A percentile compares a stretch with the other conserved stretches of the same genome.
These are phyloP conservation scores for Drechslerella stenobrocha DNA, from an alignment of 2,329 filamentous ascomycete species.

Conservation along the genomic window DNA sequence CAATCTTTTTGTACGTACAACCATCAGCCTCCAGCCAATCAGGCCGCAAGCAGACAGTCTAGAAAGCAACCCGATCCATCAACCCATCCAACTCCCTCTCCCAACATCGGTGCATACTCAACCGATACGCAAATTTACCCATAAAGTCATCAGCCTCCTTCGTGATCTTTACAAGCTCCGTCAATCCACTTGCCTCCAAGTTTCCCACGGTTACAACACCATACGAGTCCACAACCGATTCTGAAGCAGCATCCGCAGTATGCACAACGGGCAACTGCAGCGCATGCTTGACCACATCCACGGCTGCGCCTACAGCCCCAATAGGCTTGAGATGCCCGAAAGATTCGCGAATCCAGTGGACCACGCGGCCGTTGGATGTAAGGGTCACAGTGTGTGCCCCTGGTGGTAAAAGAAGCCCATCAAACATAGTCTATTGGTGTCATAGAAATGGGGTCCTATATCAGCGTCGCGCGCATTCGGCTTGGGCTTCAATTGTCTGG, in stretches of 20 bases:
- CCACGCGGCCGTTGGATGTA: constrained; percentile 68
- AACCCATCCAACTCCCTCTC: constrained; percentile 73
- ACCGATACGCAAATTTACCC: constrained; percentile 69
- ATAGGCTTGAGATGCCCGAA: constrained; percentile 82
- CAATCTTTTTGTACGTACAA: too few relatives aligned
- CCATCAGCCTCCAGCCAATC: too few relatives aligned
- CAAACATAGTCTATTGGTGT: constrained; percentile 67
- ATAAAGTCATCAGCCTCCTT: constrained; percentile 72
- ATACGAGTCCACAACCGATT: constrained; percentile 67
- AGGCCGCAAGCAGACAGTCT: constrained; percentile 52
- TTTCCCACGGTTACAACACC: constrained; percentile 72
- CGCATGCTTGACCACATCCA: constrained; percentile 64
- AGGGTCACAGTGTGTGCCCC: constrained; percentile 68
- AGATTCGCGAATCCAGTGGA: constrained; percentile 77
- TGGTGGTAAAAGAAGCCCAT: constrained; percentile 75
- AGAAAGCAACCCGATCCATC: constrained; percentile 69
- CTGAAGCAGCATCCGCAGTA: constrained; percentile 56
- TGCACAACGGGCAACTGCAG: constrained; percentile 56
- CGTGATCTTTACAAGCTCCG: constrained; percentile 65
- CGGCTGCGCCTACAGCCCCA: constrained; percentile 72
- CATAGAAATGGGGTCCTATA: too few relatives aligned
- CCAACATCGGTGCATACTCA: constrained; percentile 74
- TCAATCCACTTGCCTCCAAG: constrained; percentile 59
- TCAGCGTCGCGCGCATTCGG: too few relatives aligned
- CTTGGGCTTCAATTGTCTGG: not conserved